These are phyloP conservation scores for Quercus lobata DNA, from an alignment of 331 rosid genomes.

Conservation along the genomic window DNA sequence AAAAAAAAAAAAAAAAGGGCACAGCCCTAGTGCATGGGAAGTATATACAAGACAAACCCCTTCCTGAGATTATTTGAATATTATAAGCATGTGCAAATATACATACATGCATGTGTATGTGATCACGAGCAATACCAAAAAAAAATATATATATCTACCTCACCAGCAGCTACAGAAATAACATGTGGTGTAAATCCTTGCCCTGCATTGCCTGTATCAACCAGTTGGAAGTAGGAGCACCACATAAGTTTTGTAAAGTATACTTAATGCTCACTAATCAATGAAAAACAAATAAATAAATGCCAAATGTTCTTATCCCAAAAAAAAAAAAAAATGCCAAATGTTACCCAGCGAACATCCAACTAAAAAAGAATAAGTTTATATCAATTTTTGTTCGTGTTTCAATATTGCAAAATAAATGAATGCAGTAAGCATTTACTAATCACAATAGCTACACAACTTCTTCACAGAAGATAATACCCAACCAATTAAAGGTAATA, in stretches of 20 bases:
- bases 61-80: neutral
- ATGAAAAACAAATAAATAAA: neutral
- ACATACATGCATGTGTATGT: neutral
- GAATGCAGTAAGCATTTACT: neutral
- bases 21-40: too few relatives aligned
- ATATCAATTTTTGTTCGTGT: neutral
- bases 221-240: constrained; percentile 17
- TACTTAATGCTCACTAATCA: neutral
- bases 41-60: too few relatives aligned
- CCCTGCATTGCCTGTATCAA: constrained; percentile 72
- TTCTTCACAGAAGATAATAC: too few relatives aligned
- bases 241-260: constrained; percentile 22
- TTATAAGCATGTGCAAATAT: neutral
- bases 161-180: constrained; percentile 72
- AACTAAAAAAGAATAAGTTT: neutral
- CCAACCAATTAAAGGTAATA: too few relatives aligned
- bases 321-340: neutral
- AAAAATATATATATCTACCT: constrained; percentile 47
- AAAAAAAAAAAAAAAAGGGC: too few relatives aligned
- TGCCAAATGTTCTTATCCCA: neutral
- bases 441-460: too few relatives aligned
- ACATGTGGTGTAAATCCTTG: constrained; percentile 88
- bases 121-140: constrained; percentile 14
- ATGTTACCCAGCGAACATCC: neutral
- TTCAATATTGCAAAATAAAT: neutral